Evolutionary conservation across 352 stramenopile species (phyloP).

Genomic region (Globisporangium nunn): DNA sequence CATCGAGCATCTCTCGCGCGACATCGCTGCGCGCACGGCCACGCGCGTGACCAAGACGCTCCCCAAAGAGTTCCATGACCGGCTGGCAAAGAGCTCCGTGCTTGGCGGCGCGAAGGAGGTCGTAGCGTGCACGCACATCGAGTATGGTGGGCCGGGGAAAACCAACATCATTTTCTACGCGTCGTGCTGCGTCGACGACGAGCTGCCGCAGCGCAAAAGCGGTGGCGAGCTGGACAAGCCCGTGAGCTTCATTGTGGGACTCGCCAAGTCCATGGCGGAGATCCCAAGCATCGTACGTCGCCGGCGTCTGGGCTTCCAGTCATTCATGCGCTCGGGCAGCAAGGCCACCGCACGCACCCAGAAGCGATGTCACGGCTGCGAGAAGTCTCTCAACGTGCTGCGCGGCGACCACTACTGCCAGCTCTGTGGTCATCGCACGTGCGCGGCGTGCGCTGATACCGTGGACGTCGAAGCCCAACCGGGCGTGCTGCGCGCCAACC

Average conservation of each 20-base stretch:
- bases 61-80: slow-evolving; percentile 52
- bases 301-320: slow-evolving; percentile 25
- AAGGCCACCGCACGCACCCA: slow-evolving; percentile 11
- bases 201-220: slow-evolving; percentile 4
- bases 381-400: slow-evolving; percentile 23
- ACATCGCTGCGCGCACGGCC: slow-evolving; percentile 19
- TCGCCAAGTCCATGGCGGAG: slow-evolving; percentile 15
- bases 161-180: slow-evolving; percentile 24
- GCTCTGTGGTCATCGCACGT: slow-evolving; percentile 33
- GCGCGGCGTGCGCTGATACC: slow-evolving; percentile 15
- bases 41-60: slow-evolving; percentile 61
- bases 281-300: slow-evolving; percentile 19
- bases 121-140: slow-evolving; percentile 18
- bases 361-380: slow-evolving; percentile 25
- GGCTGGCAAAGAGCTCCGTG: slow-evolving; percentile 17
- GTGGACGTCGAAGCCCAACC: slow-evolving; percentile 18
- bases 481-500: slow-evolving; percentile 14
- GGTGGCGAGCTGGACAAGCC: slow-evolving; percentile 15
- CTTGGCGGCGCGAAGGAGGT: slow-evolving; percentile 26
- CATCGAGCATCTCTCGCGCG: slow-evolving; percentile 6
- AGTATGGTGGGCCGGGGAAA: slow-evolving; percentile 14
- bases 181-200: slow-evolving; percentile 22
- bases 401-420: slow-evolving; percentile 23
- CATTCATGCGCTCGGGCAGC: slow-evolving; percentile 20
- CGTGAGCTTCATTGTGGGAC: slow-evolving; percentile 14